Base-by-base conservation (phyloP, 805 yeast genomes). In the Wickerhamiella lipophila region DNA sequence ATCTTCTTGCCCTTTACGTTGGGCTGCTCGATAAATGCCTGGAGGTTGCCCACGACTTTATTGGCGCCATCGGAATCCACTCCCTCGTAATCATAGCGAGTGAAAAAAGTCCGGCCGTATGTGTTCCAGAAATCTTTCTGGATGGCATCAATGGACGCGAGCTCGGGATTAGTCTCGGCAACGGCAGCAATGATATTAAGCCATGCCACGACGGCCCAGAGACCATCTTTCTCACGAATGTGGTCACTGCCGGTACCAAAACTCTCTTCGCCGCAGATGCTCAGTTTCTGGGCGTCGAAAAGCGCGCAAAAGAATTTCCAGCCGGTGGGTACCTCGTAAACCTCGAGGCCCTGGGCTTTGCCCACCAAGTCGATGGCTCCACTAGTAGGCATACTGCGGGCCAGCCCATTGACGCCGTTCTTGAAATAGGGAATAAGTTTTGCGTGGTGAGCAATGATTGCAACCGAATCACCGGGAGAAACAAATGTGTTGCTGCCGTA, bases 121-220 rank as follows among this genome's bases (percentile, higher is more conserved):
- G 79, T 83, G 47, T 69, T 62, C 98, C 97, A 89, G 71, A 92
- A 92, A 51, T 77, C 76, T 40, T 72, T 67, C 72, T 88, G 96
- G 51, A 89, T 89, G 36, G 77, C 74, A 56, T 77, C 76, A 58
- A 89, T 86, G 25, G 92, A 75, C 21, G 83, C 81, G 43, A 68
- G 71, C 46, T 85, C 82, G 60, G 79, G 72, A 46, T 68, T 62
- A 58, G 74, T 70, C 53, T 65, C 56, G 59, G 78, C 78, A 64
- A 82, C 87, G 42, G 81, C 85, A 21, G 96, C 97, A 60, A 89
- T 74, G 49, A 89, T 86, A 61, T 92, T 92, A 62, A 92, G 76
- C 98, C 98, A 89, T 5, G 97, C 97, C 53, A 86, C 76, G 60
- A 89, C 78, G 32, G 97, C 97, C 98, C 98, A 89, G 52, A 89